Evolutionary conservation across 2,329 filamentous ascomycete species (phyloP), one percentile per base, ranked within the genome.

Genomic region (Corniculantispora saksenae): DNA sequence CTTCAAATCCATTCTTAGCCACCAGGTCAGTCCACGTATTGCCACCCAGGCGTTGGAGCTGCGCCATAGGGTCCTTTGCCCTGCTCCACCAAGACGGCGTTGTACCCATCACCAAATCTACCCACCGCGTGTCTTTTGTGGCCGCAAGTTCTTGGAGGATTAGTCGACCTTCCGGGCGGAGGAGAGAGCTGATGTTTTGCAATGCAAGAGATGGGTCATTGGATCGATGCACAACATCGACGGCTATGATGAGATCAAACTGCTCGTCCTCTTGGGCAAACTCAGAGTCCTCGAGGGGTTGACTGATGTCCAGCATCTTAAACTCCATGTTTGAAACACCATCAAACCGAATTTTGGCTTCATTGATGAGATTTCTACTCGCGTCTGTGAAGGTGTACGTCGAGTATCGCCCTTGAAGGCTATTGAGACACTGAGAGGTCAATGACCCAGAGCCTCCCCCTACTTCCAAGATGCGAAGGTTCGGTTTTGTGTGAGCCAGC

Each of bases 331-430:
- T 54, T 23, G 51, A 23, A 54, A 54, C 27, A 21, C 51, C 51
- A n/a, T 54, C 51, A 29, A 54, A 54, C 9, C 51, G 51, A 29
- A 54, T 54, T 15, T 54, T 54, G 51, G 25, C 51, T 27, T 54
- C 51, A 54, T 54, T 54, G 9, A 54, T 27, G 25, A 54, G 25
- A 13, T 54, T 54, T 35, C 51, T 54, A 9, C 51, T 54, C 9
- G 51, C 27, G 10, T 54, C 51, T 54, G 51, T 35, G 27, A 54
- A 54, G n/a, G 51, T 32, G 27, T 54, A 54, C 7, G 13, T 2
- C 27, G 51, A 54, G 51, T 54, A 54, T 54, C 51, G 51, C 51
- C 51, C 51, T 3, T 54, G 27, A 1, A 54, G 51, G 32, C 51
- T 54, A 15, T 54, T 27, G 19, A 54, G 15, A 32, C 23, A 54